phyloP scores from a whole-genome alignment of 2,329 filamentous ascomycete genomes.

The Grosmannia clavigera region DNA sequence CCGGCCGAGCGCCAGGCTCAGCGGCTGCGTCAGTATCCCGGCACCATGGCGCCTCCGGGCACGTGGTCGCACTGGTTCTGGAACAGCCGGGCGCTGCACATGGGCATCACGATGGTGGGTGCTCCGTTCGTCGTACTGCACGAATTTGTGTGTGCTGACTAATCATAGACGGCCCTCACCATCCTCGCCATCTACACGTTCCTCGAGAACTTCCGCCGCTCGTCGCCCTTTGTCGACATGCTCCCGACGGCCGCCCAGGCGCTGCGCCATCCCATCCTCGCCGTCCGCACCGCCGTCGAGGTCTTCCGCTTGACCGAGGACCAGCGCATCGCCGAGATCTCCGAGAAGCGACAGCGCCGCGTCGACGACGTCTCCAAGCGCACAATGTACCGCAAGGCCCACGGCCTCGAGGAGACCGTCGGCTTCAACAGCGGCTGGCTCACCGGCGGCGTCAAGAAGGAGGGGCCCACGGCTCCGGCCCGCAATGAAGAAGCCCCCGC shows the following conservation, averaged over 20 bases:
- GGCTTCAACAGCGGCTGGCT: slow-evolving; percentile 26
- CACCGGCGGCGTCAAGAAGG: slow-evolving; percentile 9
- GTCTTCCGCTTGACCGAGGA: slow-evolving; percentile 68
- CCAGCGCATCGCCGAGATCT: slow-evolving; percentile 54
- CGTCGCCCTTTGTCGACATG: slow-evolving; percentile 68
- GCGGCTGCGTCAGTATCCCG: slow-evolving; percentile 64
- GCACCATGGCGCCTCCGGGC: slow-evolving; percentile 75
- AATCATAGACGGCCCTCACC: slow-evolving; percentile 43
- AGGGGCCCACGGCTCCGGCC: slow-evolving; percentile 12
- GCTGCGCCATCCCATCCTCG: slow-evolving; percentile 56
- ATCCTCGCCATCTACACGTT: slow-evolving; percentile 61
- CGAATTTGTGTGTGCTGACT: neutral
- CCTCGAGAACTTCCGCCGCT: slow-evolving; percentile 64
- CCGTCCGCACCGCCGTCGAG: slow-evolving; percentile 50
- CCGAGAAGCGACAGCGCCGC: slow-evolving; percentile 58
- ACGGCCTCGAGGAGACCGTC: slow-evolving; percentile 59
- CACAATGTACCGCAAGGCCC: slow-evolving; percentile 70
- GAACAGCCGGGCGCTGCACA: slow-evolving; percentile 62
- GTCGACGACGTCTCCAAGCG: slow-evolving; percentile 84
- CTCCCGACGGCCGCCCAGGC: slow-evolving; percentile 61
- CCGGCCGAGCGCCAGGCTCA: slow-evolving; percentile 54
- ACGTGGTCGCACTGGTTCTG: slow-evolving; percentile 79
- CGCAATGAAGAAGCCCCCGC: slow-evolving; percentile 19
- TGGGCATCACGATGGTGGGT: slow-evolving; percentile 69
- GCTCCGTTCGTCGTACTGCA: no score